Evolutionary conservation across 208 protist species (phyloP), one percentile per base, ranked within the genome.

Genomic region (Wallacemonas sp.): DNA sequence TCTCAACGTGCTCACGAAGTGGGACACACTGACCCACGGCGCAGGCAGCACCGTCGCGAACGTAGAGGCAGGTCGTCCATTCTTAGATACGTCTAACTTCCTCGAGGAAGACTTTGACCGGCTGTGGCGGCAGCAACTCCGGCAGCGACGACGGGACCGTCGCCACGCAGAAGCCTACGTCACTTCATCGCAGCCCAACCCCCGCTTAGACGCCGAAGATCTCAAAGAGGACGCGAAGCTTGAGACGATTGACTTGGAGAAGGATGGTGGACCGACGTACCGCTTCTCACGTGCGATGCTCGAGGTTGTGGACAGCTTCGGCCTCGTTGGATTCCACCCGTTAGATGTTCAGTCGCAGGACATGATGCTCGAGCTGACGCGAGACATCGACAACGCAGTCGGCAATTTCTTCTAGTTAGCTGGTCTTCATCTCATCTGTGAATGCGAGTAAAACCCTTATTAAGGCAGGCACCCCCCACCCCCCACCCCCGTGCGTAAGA

Each of bases 1-100:
- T 59, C 68, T 99, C 1, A 99, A 99, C 77, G 82, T 99, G 34
- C 80, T 99, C 19, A 98, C 94, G 34, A 99, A 99, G 72, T 97
- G 98, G 73, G 98, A 99, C 63, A 86, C 75, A 8, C n/a, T 95
- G n/a, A 69, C 70, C 0, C 24, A 44, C 26, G 64, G 75, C 24
- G 88, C 82, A 26, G 26, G 9, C 27, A 55, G 4, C 0, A 46
- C 60, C 5, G 12, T 63, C 1, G 41, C 53, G 2, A 56, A 98
- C 78, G 82, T 98, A 79, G 73, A 96, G n/a, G 86, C 79, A 26
- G 68, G 26, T 15, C 54, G 22, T 6, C 42, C 56, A 0, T 95
- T 82, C 47, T 66, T 95, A 1, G 67, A 74, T 62, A 55, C 84
- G 69, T 60, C 81, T 14, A 56, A 68, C 19, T 82, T 92, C 45